These are phyloP conservation scores for Thalia dealbata DNA, from an alignment of 176 grass and related monocot genomes.

Conservation along the genomic window DNA sequence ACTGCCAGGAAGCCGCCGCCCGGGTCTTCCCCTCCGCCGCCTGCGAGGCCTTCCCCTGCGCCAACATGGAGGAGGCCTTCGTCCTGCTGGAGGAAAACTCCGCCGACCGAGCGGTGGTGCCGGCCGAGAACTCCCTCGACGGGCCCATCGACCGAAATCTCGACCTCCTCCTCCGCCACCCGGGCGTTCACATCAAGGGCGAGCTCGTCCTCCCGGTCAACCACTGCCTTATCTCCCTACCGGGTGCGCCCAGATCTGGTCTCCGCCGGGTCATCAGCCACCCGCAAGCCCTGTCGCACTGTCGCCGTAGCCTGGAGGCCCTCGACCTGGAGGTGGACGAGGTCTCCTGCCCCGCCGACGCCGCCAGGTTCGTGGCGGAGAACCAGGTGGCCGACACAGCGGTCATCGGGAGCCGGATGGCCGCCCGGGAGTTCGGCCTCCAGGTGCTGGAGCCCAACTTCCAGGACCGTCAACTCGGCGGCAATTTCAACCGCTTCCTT, in stretches of 20 bases:
- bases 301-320: conserved; percentile 2
- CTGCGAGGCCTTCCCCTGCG: conserved; percentile 7
- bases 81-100: not conserved
- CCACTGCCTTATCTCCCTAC: conserved; percentile 27
- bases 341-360: conserved; percentile 27
- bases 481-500: conserved; percentile 29
- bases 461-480: conserved; percentile 15
- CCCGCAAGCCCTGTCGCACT: conserved; percentile 31
- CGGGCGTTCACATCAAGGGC: conserved; percentile 4
- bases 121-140: conserved; percentile 19
- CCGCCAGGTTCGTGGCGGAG: conserved; percentile 22
- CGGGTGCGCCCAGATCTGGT: conserved; percentile 3
- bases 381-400: conserved; percentile 20
- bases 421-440: conserved; percentile 26
- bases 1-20: conserved; percentile 12
- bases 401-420: conserved; percentile 26
- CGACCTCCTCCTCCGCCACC: conserved; percentile 24
- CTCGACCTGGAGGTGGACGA: conserved; percentile 23
- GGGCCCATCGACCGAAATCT: conserved; percentile 20
- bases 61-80: conserved; percentile 12
- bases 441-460: conserved; percentile 22
- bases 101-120: conserved; percentile 16
- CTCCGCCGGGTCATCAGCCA: conserved; percentile 34
- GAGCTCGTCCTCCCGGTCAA: conserved; percentile 23
- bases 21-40: not conserved